A percentile compares a stretch with the other conserved stretches of the same genome.
These are phyloP conservation scores for Uronychia binucleata DNA, from an alignment of 73 alveolate species.

Conservation along the genomic window DNA sequence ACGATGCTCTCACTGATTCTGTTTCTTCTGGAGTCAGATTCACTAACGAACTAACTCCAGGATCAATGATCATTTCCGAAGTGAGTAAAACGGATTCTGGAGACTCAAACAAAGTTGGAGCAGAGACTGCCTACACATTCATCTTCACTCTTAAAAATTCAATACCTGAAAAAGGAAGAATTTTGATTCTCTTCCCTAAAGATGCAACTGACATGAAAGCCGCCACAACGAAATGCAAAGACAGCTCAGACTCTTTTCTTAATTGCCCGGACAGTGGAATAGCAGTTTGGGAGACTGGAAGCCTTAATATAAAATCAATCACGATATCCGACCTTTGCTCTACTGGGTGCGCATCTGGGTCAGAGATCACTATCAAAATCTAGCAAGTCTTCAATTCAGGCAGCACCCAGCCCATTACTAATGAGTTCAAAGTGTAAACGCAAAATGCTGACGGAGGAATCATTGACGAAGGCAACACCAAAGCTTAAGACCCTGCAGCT, in stretches of 20 bases:
- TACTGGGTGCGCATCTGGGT: conserved; percentile 16
- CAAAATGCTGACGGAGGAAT: conserved; percentile 9
- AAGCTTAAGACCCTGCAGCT: neutral
- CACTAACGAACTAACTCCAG: conserved; percentile 4
- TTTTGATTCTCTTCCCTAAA: conserved; percentile 8
- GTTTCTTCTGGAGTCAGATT: conserved; percentile 15
- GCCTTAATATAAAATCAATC: neutral
- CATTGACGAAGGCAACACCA: conserved; percentile 10
- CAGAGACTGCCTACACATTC: conserved; percentile 16
- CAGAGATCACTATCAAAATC: neutral
- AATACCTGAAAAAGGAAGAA: conserved; percentile 5
- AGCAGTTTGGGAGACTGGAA: neutral
- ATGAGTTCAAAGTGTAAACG: conserved; percentile 5
- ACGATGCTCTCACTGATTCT: neutral
- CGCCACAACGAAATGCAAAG: conserved; percentile 8
- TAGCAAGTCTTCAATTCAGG: conserved; percentile 22
- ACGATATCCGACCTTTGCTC: conserved; percentile 3
- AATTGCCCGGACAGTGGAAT: conserved; percentile 10
- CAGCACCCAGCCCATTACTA: conserved; percentile 14
- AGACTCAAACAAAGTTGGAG: conserved; percentile 10
- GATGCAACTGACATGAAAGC: neutral
- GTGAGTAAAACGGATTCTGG: neutral
- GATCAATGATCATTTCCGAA: conserved; percentile 2
- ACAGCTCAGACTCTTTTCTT: neutral
- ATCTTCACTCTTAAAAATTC: conserved; percentile 2